Percentiles rank a stretch among this genome's conserved stretches.
phyloP scores from a whole-genome alignment of 371 early-diverging fungal species.

The Rhizoclosmatium hyalinum region DNA sequence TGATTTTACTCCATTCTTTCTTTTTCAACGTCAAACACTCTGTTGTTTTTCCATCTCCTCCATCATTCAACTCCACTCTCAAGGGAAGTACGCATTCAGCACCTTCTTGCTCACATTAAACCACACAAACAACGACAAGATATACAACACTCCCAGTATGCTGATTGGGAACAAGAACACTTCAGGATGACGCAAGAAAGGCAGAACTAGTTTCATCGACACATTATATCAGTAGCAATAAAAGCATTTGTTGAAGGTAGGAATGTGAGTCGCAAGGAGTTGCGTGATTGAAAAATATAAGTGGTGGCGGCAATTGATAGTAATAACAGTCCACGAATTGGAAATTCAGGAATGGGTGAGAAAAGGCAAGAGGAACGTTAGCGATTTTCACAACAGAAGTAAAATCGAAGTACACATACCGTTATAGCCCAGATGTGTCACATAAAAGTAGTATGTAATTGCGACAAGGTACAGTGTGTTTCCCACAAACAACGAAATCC shows the following conservation, averaged over 20 bases:
- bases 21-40: no score
- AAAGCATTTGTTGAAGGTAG: background rate
- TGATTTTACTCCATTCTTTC: no score
- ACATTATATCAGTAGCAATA: background rate
- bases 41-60: background rate
- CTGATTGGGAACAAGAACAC: constrained; percentile 86
- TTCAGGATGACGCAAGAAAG: constrained; percentile 86
- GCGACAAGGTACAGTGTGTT: constrained; percentile 84
- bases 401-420: constrained; percentile 55
- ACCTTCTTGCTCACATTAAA: constrained; percentile 79
- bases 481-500: constrained; percentile 81
- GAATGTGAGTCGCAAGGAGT: no score
- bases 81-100: constrained; percentile 72
- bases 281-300: no score
- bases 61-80: constrained; percentile 1
- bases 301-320: no score
- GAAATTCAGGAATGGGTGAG: no score
- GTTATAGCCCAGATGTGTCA: constrained; percentile 86
- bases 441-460: constrained; percentile 76
- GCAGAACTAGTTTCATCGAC: constrained; percentile 67
- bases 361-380: background rate
- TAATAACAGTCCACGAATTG: no score
- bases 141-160: constrained; percentile 70
- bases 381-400: constrained; percentile 1
- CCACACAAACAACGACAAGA: constrained; percentile 76